Evolutionary conservation across 23 red algal species (phyloP).

Genomic region (Agarophyton chilense): DNA sequence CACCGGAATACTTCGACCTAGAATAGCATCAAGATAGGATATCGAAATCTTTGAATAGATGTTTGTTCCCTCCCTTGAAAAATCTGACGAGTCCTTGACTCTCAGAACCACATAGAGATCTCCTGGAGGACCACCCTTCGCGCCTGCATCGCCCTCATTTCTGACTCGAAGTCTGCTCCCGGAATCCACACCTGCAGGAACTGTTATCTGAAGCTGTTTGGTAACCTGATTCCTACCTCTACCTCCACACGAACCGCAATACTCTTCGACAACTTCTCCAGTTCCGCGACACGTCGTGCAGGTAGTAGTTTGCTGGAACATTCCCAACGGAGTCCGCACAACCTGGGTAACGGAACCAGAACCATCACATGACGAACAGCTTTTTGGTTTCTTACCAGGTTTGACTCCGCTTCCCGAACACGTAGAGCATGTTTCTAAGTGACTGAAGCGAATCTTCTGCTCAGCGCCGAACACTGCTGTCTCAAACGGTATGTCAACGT

Average conservation of each 20-base stretch:
- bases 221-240: slow-evolving; percentile 84
- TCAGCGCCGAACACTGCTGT: slow-evolving; percentile 93
- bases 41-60: slow-evolving; percentile 78
- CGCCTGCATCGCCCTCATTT: slow-evolving; percentile 94
- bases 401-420: slow-evolving; percentile 88
- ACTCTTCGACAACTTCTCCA: slow-evolving; percentile 94
- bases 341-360: slow-evolving; percentile 94
- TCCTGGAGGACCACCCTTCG: slow-evolving; percentile 84
- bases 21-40: slow-evolving; percentile 96
- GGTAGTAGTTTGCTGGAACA: slow-evolving; percentile 86
- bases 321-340: slow-evolving; percentile 92
- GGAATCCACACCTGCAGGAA: slow-evolving; percentile 97
- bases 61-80: slow-evolving; percentile 84
- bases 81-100: slow-evolving; percentile 73
- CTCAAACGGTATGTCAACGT: slow-evolving; percentile 95
- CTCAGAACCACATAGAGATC: slow-evolving; percentile 94
- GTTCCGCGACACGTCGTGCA: slow-evolving; percentile 88
- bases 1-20: slow-evolving; percentile 80
- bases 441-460: slow-evolving; percentile 91
- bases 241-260: slow-evolving; percentile 89
- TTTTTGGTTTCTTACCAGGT: slow-evolving; percentile 66
- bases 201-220: slow-evolving; percentile 92
- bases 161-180: slow-evolving; percentile 92
- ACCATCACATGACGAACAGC: slow-evolving; percentile 86
- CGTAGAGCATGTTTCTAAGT: slow-evolving; percentile 89